Evolutionary conservation across 78 protist genomes (phyloP), one percentile per base, ranked within the genome.

Genomic region (Dictyostelium capitatum): DNA sequence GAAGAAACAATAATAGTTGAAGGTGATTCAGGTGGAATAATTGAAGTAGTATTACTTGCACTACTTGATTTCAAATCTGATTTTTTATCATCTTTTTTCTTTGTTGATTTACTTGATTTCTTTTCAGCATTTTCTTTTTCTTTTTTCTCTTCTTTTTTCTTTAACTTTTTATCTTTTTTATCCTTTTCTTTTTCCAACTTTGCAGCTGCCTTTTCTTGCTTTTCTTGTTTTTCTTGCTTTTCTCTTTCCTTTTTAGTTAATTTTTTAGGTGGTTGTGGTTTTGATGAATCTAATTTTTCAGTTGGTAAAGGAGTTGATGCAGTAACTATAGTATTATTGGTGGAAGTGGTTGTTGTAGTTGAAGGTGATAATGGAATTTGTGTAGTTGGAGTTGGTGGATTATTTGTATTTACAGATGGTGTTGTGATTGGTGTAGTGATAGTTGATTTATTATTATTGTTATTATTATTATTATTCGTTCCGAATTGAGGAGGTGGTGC

Each of bases 41-140:
- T 65, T 14, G 73, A 65, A 25, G 73, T n/a, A 3, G 73, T 65
- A 3, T 12, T 3, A 25, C 10, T 14, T 14, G 70, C 37, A 65
- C 73, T 32, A 14, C 43, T 37, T 3, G 43, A 37, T 37, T 37
- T 37, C 2, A 37, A 37, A 37, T 37, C 43, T 37, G 30, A 32
- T 65, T 65, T 65, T 65, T 30, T 30, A 30, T 23, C 73, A 6
- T 65, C 73, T 32, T 65, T 65, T 65, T 65, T 65, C 73, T 65
- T 65, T 65, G 25, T 14, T 6, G 73, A 65, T 25, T 30, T 65
- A 59, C 25, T 30, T 15, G 69, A 59, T 10, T 59, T 30, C 28
- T 62, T 62, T 9, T 56, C 65, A 23, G 43, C 1, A 37, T 65
- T 30, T 11, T 65, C 73, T 30, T 65, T 65, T 25, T 65, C 73